Percentiles rank a stretch among this genome's conserved stretches.
These are phyloP conservation scores for Elsinoe perseae DNA, from an alignment of 2,329 filamentous ascomycete genomes.

Conservation along the genomic window DNA sequence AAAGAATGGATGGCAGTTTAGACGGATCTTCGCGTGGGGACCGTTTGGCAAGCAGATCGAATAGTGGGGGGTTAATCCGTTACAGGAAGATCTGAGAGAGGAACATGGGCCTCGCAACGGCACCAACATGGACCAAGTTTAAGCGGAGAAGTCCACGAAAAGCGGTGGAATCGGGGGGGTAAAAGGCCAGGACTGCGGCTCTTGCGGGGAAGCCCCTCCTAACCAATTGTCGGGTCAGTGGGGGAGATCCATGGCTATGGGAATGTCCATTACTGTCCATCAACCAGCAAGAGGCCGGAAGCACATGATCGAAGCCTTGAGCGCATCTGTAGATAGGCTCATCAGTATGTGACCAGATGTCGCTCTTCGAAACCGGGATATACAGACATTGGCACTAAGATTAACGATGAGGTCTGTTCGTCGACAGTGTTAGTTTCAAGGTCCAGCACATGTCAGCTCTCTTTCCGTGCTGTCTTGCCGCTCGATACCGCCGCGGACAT, in stretches of 20 bases:
- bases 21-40: conserved; percentile 3
- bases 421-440: background rate
- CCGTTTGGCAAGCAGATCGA: conserved; percentile 3
- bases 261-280: background rate
- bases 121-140: background rate
- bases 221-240: background rate
- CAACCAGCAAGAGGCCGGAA: background rate
- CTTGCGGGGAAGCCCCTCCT: background rate
- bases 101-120: background rate
- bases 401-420: too few relatives aligned
- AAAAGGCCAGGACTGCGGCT: background rate
- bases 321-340: too few relatives aligned
- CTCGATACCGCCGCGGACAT: background rate
- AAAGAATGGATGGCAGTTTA: background rate
- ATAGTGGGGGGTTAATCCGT: conserved; percentile 2
- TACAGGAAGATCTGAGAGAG: background rate
- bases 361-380: too few relatives aligned
- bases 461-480: background rate
- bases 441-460: background rate
- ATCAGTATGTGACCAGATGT: too few relatives aligned
- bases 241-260: background rate
- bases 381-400: too few relatives aligned
- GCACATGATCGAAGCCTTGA: background rate
- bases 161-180: background rate
- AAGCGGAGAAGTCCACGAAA: conserved; percentile 2